Evolutionary conservation across 805 yeast species (phyloP), one percentile per base, ranked within the genome.

Genomic region (Priceomyces fermenticarens): DNA sequence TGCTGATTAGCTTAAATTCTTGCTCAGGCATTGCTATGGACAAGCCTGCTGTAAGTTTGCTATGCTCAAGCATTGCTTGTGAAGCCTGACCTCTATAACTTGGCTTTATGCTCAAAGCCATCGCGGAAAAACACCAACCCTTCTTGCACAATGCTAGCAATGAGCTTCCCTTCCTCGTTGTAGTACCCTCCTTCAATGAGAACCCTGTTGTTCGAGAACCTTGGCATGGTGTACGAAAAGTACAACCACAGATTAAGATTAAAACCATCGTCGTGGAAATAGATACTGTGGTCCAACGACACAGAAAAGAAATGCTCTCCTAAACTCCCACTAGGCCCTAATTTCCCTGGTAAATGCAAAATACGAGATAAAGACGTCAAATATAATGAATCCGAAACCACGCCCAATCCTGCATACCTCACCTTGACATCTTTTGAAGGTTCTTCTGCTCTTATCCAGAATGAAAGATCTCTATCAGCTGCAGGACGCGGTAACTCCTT

Each of bases 111-210:
- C 34, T 53, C 57, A n/a, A 30, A 12, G 16, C 55, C 55, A 32
- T 44, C 34, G 35, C 52, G 52, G 43, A 56, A 55, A 35, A 52
- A 53, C 1, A 63, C 64, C 40, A 63, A 53, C 3, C 67, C 67
- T 47, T 64, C 69, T 46, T 64, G 69, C 2, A 62, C 62, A 15
- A 63, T 58, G 14, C 55, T 47, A 10, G 67, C 69, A 33, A 62
- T 53, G 16, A 61, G 44, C 37, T 49, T 52, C 9, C 68, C 68
- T 10, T 51, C 48, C 13, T 50, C 40, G 33, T 60, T 57, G 46
- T 59, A 63, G 48, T 62, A 62, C 12, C 55, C 48, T 4, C 60
- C 69, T 15, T 51, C 53, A 16, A 62, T 45, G 30, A 62, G 42
- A 7, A 53, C 69, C 30, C 69, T 50, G 47, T 62, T 62, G 42